phyloP scores from a whole-genome alignment of 2,329 filamentous ascomycete genomes.

The Curvularia lunata region DNA sequence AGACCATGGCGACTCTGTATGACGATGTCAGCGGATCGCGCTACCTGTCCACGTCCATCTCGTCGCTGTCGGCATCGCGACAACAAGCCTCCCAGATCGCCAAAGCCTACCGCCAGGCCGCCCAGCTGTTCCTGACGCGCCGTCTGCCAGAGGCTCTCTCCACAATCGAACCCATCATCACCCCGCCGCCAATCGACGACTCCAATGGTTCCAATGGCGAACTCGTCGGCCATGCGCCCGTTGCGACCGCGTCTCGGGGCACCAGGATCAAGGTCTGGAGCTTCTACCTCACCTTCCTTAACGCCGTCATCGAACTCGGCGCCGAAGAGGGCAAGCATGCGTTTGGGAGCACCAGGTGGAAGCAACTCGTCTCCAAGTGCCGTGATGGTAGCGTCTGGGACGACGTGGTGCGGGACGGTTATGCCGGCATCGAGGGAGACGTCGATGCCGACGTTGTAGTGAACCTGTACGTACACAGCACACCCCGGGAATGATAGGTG shows the following conservation, averaged over 20 bases:
- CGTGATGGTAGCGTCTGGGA: conserved; percentile 94
- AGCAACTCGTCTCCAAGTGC: conserved; percentile 79
- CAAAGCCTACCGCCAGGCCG: conserved; percentile 92
- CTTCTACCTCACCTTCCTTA: conserved; percentile 90
- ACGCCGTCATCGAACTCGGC: conserved; percentile 87
- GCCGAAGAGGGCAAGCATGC: conserved; percentile 86
- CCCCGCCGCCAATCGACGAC: conserved; percentile 54
- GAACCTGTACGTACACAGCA: conserved; percentile 68
- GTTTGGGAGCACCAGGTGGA: conserved; percentile 87
- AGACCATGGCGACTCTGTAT: conserved; percentile 55
- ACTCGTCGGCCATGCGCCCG: conserved; percentile 63
- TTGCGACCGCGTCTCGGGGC: conserved; percentile 78
- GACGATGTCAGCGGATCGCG: conserved; percentile 62
- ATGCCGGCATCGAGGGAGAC: conserved; percentile 84
- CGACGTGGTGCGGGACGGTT: conserved; percentile 84
- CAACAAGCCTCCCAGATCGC: conserved; percentile 76
- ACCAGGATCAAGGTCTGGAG: conserved; percentile 97
- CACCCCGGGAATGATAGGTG: background rate
- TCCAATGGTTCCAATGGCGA: conserved; percentile 28
- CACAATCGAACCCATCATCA: conserved; percentile 82
- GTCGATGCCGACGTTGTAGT: conserved; percentile 95
- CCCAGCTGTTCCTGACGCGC: conserved; percentile 92
- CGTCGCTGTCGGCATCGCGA: conserved; percentile 71
- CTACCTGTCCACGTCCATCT: conserved; percentile 70
- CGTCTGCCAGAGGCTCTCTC: conserved; percentile 88